Percentiles rank a stretch among this genome's conserved stretches.
Conservation (phyloP, 2,329 filamentous ascomycete species). For the Chaetomium sp. region DNA sequence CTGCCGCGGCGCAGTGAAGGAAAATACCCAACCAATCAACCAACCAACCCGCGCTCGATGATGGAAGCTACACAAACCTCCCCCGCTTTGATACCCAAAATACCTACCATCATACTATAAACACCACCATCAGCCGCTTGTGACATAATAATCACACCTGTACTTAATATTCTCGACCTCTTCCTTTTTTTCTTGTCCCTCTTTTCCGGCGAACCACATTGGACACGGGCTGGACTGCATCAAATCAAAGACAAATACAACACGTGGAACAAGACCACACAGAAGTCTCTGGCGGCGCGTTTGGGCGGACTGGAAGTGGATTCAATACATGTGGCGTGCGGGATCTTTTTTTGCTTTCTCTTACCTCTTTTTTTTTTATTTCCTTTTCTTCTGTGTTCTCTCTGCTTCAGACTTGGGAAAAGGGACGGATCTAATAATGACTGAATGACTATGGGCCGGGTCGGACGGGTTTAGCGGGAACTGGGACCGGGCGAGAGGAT, state of each 20-base stretch:
- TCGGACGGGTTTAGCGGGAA: not conserved
- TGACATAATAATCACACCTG: constrained; percentile 6
- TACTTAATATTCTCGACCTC: constrained; percentile 14
- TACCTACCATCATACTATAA: constrained; percentile 12
- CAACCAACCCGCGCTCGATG: not conserved
- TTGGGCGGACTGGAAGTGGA: not conserved
- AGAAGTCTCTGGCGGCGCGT: constrained; percentile 6
- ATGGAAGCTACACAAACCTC: constrained; percentile 1
- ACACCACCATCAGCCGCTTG: not conserved
- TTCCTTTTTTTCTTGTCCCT: not conserved
- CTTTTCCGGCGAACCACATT: constrained; percentile 23
- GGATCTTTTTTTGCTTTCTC: not conserved
- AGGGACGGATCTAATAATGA: constrained; percentile 25
- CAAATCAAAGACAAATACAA: constrained; percentile 14
- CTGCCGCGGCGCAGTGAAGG: constrained; percentile 24
- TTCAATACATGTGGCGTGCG: constrained; percentile 31
- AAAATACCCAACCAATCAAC: not conserved
- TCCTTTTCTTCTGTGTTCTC: constrained; percentile 2
- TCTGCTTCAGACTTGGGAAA: not conserved
- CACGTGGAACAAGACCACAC: constrained; percentile 1
- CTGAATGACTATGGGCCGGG: constrained; percentile 21
- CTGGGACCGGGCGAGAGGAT: not conserved
- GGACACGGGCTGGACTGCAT: constrained; percentile 24
- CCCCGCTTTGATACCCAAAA: constrained; percentile 7
- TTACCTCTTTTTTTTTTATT: constrained; percentile 18